Evolutionary conservation across 1,284 basidiomycete genomes (phyloP), one percentile per base, ranked within the genome.

Genomic region (Microbotryum silenes-acaulis): DNA sequence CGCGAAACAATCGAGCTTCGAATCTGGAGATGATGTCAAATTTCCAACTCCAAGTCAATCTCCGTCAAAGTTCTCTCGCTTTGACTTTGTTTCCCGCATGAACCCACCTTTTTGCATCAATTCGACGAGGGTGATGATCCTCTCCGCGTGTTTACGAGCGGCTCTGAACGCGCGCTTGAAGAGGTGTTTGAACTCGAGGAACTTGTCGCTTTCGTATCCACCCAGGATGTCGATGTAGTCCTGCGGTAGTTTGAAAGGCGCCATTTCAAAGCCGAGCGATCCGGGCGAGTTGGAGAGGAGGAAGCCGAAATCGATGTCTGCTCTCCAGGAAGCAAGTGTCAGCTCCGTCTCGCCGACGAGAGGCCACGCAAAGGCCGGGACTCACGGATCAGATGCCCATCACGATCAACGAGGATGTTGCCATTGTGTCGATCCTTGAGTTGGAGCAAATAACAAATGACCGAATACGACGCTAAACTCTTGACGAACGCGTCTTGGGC

Each of bases 361-460:
- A 4, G 25, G 18, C 16, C 4, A 3, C 3, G 23, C 2, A 18
- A 74, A 76, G 75, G 48, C 75, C 27, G 33, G 44, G 14, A 63
- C 70, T 51, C 33, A 73, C 75, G 90, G 62, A 94, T 85, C 20
- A 94, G 79, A 71, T 96, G 93, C 0, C 96, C 96, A 54, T 96
- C 89, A 57, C 90, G 83, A 75, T 98, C 96, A 46, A 99, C 79
- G 5, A 99, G 82, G 63, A 99, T 98, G 74, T 98, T 99, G 52
- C 96, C 96, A 72, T 99, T 99, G 74, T 99, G 96, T 27, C 96
- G 84, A 77, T 98, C 94, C 77, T 99, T 99, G 77, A 99, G 89
- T 79, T 98, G 96, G 4, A 99, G 82, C 25, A 98, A 84, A 75
- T 91, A 97, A 14, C 91, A 93, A 51, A 97, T 86, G 64, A 98